A percentile compares a stretch with the other conserved stretches of the same genome.
Evolutionary conservation across 768 basidiomycete species (phyloP).

Genomic region (Mycena metata): DNA sequence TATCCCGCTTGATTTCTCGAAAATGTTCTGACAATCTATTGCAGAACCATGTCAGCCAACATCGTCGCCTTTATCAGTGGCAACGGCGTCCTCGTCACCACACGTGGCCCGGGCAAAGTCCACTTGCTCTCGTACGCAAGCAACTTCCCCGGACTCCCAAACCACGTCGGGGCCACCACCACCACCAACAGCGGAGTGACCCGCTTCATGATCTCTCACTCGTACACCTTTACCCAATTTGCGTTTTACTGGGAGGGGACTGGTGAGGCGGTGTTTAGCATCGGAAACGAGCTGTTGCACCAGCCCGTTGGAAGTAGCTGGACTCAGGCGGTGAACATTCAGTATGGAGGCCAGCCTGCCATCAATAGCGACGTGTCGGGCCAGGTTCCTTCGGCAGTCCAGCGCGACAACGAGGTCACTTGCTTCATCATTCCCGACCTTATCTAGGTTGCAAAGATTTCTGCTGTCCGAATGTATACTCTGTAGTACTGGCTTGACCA

Average conservation of each 20-base stretch:
- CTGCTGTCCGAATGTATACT: no score
- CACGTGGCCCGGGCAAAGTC: constrained; percentile 8
- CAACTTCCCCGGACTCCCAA: not conserved
- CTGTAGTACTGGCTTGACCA: no score
- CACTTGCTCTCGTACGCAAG: constrained; percentile 13
- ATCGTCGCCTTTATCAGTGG: not conserved
- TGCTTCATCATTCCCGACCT: not conserved
- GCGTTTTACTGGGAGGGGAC: constrained; percentile 13
- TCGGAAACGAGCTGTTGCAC: not conserved
- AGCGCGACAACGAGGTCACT: constrained; percentile 9
- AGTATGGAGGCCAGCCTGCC: not conserved
- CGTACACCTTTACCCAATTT: constrained; percentile 15
- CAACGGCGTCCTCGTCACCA: not conserved
- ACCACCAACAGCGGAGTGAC: constrained; percentile 7
- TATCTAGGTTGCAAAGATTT: no score
- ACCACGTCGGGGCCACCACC: constrained; percentile 9
- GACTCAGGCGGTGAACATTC: not conserved
- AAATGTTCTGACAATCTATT: not conserved
- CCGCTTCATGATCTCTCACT: constrained; percentile 21
- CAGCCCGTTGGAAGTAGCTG: constrained; percentile 10
- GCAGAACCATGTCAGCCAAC: not conserved
- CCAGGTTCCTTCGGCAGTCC: not conserved
- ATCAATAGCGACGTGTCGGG: not conserved
- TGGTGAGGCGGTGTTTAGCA: not conserved
- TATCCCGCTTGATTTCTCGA: no score